Evolutionary conservation across 1,284 basidiomycete species (phyloP).

Genomic region (Testicularia cyperi): DNA sequence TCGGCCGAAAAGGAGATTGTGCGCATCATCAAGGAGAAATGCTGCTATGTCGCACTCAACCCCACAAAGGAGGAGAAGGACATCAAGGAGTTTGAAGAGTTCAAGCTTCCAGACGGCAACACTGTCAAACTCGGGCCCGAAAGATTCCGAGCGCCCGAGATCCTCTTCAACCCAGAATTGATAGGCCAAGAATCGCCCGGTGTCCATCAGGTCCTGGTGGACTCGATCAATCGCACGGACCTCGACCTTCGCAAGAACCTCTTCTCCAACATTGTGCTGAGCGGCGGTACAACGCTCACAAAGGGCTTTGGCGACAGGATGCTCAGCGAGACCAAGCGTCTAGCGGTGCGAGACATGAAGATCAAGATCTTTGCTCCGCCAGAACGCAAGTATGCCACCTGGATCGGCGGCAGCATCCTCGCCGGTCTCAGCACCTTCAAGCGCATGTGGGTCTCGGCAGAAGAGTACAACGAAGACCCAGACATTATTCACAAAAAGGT

Average conservation of each 20-base stretch:
- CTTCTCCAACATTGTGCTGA: constrained; percentile 94
- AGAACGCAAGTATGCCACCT: constrained; percentile 99
- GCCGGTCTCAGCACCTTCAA: constrained; percentile 96
- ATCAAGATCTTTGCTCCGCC: constrained; percentile 99
- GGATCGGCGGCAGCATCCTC: constrained; percentile 84
- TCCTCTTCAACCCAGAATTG: constrained; percentile 95
- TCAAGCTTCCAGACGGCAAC: constrained; percentile 92
- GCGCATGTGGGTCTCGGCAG: constrained; percentile 82
- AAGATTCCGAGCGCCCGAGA: constrained; percentile 94
- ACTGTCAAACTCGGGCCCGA: constrained; percentile 90
- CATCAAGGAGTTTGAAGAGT: constrained; percentile 71
- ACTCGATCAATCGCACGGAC: constrained; percentile 65
- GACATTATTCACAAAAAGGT: constrained; percentile 83
- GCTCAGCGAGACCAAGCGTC: constrained; percentile 90
- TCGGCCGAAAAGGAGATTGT: constrained; percentile 97
- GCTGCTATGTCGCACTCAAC: constrained; percentile 88
- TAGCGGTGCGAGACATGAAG: constrained; percentile 95
- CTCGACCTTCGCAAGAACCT: constrained; percentile 87
- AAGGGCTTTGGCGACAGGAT: constrained; percentile 83
- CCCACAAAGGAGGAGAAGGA: constrained; percentile 96
- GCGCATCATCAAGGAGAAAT: constrained; percentile 95
- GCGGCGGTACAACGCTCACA: constrained; percentile 81
- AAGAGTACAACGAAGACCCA: constrained; percentile 98
- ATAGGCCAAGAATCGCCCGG: constrained; percentile 95
- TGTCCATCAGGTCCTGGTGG: constrained; percentile 78